These are phyloP conservation scores for Leccinum colubrinum DNA, from an alignment of 1,284 basidiomycete species.

Conservation along the genomic window DNA sequence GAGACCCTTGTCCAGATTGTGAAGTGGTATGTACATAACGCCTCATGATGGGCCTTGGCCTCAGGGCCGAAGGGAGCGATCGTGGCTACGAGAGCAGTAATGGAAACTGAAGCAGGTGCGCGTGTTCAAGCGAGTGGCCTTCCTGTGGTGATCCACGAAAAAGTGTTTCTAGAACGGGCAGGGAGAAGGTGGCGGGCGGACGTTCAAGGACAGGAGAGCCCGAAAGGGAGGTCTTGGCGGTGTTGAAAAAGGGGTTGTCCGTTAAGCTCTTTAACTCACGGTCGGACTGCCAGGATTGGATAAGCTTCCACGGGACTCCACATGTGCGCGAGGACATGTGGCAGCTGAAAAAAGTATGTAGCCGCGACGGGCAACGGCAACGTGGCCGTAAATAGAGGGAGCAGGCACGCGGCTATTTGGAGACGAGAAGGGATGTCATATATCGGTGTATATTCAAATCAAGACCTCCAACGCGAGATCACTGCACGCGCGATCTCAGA, in stretches of 20 bases:
- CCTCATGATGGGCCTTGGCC: not conserved
- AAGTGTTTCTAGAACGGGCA: slow-evolving; percentile 13
- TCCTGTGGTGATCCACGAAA: slow-evolving; percentile 28
- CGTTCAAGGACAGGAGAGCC: slow-evolving; percentile 6
- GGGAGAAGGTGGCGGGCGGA: slow-evolving; percentile 2
- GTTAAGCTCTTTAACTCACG: slow-evolving; percentile 39
- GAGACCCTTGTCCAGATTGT: slow-evolving; percentile 7
- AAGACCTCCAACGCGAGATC: slow-evolving; percentile 44
- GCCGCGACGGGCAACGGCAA: slow-evolving; percentile 43
- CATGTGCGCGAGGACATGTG: slow-evolving; percentile 34
- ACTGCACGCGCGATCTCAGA: slow-evolving; percentile 33
- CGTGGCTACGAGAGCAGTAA: slow-evolving; percentile 7
- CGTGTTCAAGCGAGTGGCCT: slow-evolving; percentile 5
- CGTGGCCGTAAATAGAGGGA: slow-evolving; percentile 37
- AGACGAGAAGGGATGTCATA: slow-evolving; percentile 35
- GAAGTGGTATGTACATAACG: slow-evolving; percentile 16
- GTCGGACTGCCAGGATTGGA: slow-evolving; percentile 29
- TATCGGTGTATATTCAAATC: slow-evolving; percentile 37
- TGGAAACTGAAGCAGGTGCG: slow-evolving; percentile 1
- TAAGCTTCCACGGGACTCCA: slow-evolving; percentile 36
- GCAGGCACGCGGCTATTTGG: slow-evolving; percentile 51
- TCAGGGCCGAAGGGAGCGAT: slow-evolving; percentile 12
- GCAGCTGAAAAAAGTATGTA: slow-evolving; percentile 24
- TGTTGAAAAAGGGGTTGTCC: slow-evolving; percentile 28
- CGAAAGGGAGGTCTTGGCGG: slow-evolving; percentile 12